A percentile compares a stretch with the other conserved stretches of the same genome.
These are phyloP conservation scores for Diddensiella caesifluorescens DNA, from an alignment of 805 yeast species.

Conservation along the genomic window DNA sequence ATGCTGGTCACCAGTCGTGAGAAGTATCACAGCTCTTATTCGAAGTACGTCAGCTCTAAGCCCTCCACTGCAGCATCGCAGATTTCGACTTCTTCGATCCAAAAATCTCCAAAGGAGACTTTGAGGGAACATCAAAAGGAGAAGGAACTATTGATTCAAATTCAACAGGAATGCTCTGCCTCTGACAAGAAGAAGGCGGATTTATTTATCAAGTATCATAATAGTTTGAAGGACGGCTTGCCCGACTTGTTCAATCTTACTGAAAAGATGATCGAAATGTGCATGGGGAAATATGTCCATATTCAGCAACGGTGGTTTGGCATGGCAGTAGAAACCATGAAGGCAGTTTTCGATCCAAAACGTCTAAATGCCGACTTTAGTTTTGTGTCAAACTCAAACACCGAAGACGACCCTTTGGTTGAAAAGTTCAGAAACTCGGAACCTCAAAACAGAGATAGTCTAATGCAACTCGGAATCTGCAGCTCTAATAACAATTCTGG, in stretches of 20 bases:
- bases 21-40: slow-evolving; percentile 18
- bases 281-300: slow-evolving; percentile 14
- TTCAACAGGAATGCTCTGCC: slow-evolving; percentile 9
- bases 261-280: slow-evolving; percentile 15
- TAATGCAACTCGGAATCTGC: slow-evolving; percentile 9
- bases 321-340: slow-evolving; percentile 20
- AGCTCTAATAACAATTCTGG: slow-evolving; percentile 1
- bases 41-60: slow-evolving; percentile 19
- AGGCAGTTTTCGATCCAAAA: slow-evolving; percentile 17
- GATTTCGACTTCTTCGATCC: neutral
- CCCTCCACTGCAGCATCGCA: too few relatives aligned
- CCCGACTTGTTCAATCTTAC: slow-evolving; percentile 20
- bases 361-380: slow-evolving; percentile 15
- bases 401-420: slow-evolving; percentile 14
- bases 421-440: slow-evolving; percentile 9
- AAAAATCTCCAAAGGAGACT: too few relatives aligned
- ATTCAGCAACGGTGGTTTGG: slow-evolving; percentile 24
- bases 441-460: neutral
- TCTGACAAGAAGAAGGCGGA: slow-evolving; percentile 19
- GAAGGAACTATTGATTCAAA: neutral
- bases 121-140: neutral
- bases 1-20: slow-evolving; percentile 15
- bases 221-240: slow-evolving; percentile 21
- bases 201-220: slow-evolving; percentile 21
- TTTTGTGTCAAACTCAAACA: slow-evolving; percentile 2